A percentile compares a stretch with the other conserved stretches of the same genome.
Conservation (phyloP, 1,139 yeast species). For the Saccharomyces hybrid region DNA sequence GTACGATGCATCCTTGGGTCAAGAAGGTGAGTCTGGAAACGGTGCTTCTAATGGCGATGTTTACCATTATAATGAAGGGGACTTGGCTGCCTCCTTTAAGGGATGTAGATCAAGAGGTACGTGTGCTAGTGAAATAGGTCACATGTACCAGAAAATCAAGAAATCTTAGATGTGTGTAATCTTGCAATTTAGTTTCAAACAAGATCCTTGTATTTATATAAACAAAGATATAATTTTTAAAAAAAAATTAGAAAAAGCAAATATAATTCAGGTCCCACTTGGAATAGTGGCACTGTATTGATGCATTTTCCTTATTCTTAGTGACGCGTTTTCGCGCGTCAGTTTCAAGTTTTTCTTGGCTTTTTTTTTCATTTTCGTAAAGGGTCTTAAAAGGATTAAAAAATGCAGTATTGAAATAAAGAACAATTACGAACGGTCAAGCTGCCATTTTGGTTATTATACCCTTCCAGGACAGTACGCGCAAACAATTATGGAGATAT, state of each 20-base stretch:
- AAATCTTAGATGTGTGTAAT: background rate
- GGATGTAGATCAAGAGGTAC: conserved; percentile 42
- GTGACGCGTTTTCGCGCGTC: background rate
- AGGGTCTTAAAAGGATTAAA: background rate
- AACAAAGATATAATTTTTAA: background rate
- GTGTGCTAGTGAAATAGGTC: conserved; percentile 43
- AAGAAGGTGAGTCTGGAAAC: background rate
- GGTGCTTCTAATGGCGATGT: conserved; percentile 33
- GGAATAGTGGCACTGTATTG: background rate
- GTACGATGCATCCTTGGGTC: conserved; percentile 29
- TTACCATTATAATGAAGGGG: conserved; percentile 49
- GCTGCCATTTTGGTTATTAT: background rate
- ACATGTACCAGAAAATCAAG: conserved; percentile 3
- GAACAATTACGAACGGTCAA: background rate
- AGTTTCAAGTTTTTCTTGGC: background rate
- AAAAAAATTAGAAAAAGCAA: background rate
- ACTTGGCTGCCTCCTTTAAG: conserved; percentile 54
- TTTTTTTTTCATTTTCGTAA: background rate
- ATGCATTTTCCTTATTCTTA: background rate
- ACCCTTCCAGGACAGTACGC: background rate
- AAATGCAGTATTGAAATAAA: background rate
- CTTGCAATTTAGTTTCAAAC: background rate
- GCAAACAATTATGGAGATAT: background rate
- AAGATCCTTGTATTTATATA: background rate
- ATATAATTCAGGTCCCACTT: background rate